phyloP scores from a whole-genome alignment of 139 green algal genomes.

The Picochlorum sp. region DNA sequence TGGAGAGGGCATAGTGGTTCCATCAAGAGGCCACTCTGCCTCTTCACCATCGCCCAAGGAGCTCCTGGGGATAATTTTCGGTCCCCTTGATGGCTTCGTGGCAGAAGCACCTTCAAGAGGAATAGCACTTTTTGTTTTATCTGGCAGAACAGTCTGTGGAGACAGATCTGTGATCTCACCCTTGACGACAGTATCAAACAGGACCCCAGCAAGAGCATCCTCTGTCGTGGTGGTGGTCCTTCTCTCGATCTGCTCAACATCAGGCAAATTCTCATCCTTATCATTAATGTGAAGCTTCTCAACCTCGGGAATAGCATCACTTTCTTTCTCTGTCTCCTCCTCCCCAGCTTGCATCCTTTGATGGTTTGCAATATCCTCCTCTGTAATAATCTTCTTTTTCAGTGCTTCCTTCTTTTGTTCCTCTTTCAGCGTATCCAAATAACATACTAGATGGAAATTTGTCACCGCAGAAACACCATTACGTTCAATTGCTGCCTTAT shows the following conservation, averaged over 20 bases:
- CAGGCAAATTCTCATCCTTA: not conserved
- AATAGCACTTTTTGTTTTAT: not conserved
- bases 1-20: not conserved
- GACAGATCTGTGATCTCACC: constrained; percentile 8
- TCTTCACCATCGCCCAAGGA: not conserved
- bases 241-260: not conserved
- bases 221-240: constrained; percentile 1
- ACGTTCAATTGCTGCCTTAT: constrained; percentile 45
- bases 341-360: no score
- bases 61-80: not conserved
- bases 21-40: not conserved
- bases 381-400: no score
- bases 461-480: constrained; percentile 51
- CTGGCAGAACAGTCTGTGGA: constrained; percentile 9
- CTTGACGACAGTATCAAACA: constrained; percentile 9
- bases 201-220: constrained; percentile 9
- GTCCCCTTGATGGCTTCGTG: constrained; percentile 2
- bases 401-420: no score
- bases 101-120: constrained; percentile 1
- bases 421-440: constrained; percentile 35
- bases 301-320: no score
- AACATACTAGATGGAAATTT: constrained; percentile 63
- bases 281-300: no score
- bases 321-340: no score
- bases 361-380: no score